Evolutionary conservation across 1,284 basidiomycete species (phyloP).

Genomic region (Cryptococcus hybrid): DNA sequence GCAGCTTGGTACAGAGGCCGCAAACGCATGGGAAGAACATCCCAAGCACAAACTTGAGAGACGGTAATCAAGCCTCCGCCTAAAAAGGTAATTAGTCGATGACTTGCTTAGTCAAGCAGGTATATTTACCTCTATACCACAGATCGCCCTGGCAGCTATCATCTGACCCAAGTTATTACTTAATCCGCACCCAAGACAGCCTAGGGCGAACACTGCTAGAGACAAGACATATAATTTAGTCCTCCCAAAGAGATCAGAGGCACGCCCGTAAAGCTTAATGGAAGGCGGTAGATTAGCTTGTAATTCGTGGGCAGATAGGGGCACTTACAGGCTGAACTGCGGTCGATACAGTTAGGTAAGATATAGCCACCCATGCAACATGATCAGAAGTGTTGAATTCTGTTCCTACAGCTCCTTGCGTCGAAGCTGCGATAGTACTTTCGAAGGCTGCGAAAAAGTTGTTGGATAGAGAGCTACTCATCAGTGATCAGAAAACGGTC

Average conservation of each 20-base stretch:
- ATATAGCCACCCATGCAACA: slow-evolving; percentile 26
- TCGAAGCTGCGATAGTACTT: slow-evolving; percentile 27
- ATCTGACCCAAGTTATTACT: slow-evolving; percentile 17
- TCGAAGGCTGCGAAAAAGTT: slow-evolving; percentile 24
- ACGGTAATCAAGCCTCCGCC: slow-evolving; percentile 24
- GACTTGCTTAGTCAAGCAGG: not conserved
- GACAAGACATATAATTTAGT: slow-evolving; percentile 20
- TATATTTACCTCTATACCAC: slow-evolving; percentile 18
- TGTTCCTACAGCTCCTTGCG: slow-evolving; percentile 19
- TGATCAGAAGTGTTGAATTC: slow-evolving; percentile 18
- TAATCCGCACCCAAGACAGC: slow-evolving; percentile 20
- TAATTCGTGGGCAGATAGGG: not conserved
- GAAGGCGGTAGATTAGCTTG: not conserved
- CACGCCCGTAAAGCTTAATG: slow-evolving; percentile 18
- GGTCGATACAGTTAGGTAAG: slow-evolving; percentile 22
- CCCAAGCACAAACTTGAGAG: slow-evolving; percentile 23
- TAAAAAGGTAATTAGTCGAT: not conserved
- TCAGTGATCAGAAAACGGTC: not conserved
- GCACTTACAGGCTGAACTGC: slow-evolving; percentile 22
- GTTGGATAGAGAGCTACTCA: slow-evolving; percentile 16
- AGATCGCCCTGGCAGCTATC: slow-evolving; percentile 19
- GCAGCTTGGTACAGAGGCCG: slow-evolving; percentile 24
- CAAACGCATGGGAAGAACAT: slow-evolving; percentile 14
- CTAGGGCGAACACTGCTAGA: slow-evolving; percentile 16
- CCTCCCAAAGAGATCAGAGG: slow-evolving; percentile 22